phyloP scores from a whole-genome alignment of 2,329 filamentous ascomycete species.

The Sporothrix brasiliensis region DNA sequence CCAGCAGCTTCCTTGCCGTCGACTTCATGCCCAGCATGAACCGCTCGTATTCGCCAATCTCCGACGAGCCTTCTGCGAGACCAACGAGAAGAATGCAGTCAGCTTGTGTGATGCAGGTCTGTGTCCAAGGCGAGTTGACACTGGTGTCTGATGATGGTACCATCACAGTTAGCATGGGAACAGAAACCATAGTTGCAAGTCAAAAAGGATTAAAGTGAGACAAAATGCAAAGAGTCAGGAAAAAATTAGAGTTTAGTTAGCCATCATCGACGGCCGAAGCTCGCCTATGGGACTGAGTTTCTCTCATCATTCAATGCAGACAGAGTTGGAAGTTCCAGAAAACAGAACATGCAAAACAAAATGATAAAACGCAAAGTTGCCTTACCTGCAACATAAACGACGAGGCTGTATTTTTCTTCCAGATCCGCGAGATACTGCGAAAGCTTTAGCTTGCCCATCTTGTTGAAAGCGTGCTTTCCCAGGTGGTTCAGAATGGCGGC shows the following conservation, averaged over 20 bases:
- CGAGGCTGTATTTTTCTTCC: slow-evolving; percentile 94
- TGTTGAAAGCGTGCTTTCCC: slow-evolving; percentile 93
- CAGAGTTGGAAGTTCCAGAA: not conserved
- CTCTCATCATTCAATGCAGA: slow-evolving; percentile 55
- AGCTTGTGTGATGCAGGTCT: slow-evolving; percentile 95
- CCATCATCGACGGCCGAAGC: slow-evolving; percentile 55
- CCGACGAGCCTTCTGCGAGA: slow-evolving; percentile 83
- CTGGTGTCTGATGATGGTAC: slow-evolving; percentile 69
- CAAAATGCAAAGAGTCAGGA: slow-evolving; percentile 52
- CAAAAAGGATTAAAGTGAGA: not conserved
- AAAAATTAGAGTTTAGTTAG: slow-evolving; percentile 68
- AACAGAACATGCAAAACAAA: not conserved
- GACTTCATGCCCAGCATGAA: slow-evolving; percentile 97
- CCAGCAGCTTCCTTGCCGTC: slow-evolving; percentile 88
- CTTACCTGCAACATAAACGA: slow-evolving; percentile 86
- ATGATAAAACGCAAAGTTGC: slow-evolving; percentile 20
- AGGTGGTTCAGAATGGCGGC: slow-evolving; percentile 92
- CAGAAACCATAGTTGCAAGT: not conserved
- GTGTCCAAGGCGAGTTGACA: slow-evolving; percentile 96
- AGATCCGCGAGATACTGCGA: slow-evolving; percentile 95
- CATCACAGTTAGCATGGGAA: slow-evolving; percentile 13
- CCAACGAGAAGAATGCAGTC: slow-evolving; percentile 95
- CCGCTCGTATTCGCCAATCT: slow-evolving; percentile 93
- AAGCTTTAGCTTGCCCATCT: slow-evolving; percentile 94
- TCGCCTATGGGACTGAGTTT: slow-evolving; percentile 53